Evolutionary conservation across 306 rosid genomes (phyloP).

Genomic region (Begonia masoniana): DNA sequence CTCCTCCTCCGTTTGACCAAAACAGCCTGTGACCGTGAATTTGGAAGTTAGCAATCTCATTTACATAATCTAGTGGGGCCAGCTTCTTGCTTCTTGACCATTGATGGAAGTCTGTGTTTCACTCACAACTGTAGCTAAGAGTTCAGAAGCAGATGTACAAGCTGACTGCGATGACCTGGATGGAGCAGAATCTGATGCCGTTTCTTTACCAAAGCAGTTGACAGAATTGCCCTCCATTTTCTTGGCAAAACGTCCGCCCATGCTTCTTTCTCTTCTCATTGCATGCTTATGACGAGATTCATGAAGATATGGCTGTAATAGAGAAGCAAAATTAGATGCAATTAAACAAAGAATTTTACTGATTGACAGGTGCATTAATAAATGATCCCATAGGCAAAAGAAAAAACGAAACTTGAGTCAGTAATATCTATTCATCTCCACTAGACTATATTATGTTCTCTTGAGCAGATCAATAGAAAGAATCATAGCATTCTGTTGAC

Average conservation of each 20-base stretch:
- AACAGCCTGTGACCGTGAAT: conserved; percentile 6
- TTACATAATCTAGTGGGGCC: conserved; percentile 17
- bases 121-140: conserved; percentile 39
- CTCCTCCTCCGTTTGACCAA: conserved; percentile 44
- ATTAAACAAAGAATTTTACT: no score
- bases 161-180: conserved; percentile 53
- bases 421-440: no score
- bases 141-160: conserved; percentile 74
- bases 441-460: no score
- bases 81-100: conserved; percentile 32
- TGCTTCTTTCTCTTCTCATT: conserved; percentile 79
- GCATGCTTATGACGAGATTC: conserved; percentile 99
- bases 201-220: conserved; percentile 34
- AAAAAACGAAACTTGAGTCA: no score
- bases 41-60: conserved; percentile 6
- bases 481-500: no score
- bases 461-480: no score
- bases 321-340: background rate
- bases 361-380: no score
- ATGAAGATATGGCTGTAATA: conserved; percentile 82
- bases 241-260: conserved; percentile 93
- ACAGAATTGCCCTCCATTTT: conserved; percentile 30
- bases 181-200: conserved; percentile 36
- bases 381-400: no score
- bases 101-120: conserved; percentile 66